Evolutionary conservation across 1,284 basidiomycete genomes (phyloP), one percentile per base, ranked within the genome.

Genomic region (Naganishia sp.): DNA sequence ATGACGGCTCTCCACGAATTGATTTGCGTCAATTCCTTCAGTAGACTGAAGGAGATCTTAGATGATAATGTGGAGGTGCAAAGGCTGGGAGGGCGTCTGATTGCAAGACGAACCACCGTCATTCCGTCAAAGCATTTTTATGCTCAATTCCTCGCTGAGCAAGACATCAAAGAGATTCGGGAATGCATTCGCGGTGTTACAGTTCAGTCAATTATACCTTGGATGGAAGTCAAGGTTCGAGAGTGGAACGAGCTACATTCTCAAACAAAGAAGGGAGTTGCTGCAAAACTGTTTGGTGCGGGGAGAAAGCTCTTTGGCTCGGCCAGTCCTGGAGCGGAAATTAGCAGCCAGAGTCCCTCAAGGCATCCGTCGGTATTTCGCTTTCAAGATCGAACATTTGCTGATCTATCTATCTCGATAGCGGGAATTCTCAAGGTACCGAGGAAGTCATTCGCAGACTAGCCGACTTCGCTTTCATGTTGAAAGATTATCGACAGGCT

Each of bases 211-310:
- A 81, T 99, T 43, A 81, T 98, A 3, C 95, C 95, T 0, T 97
- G 90, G 88, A 94, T 99, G 91, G 95, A 99, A 80, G 90, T 90
- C 71, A 89, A 88, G 74, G 89, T 96, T 1, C 76, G 93, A 54
- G 91, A 96, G 67, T 96, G 93, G 90, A 96, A 96, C 76, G 95
- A 99, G 81, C 85, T 84, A 83, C 94, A 90, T 74, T 87, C 88
- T n/a, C 89, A 90, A 18, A 91, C 89, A 25, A 85, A 92, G 55
- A 84, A 91, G 44, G 84, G 96, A 13, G 88, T 97, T 25, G 96
- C 95, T 3, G 89, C 93, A 46, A 86, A 93, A 43, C 80, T 99
- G 3, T 96, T 96, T 78, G 92, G 91, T 4, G 84, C 83, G 0
- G 82, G 83, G 0, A 70, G 83, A 13, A 83, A 83, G 69, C 79